These are phyloP conservation scores for Diphasiastrum complanatum DNA, from an alignment of 83 land plant genomes.

Conservation along the genomic window DNA sequence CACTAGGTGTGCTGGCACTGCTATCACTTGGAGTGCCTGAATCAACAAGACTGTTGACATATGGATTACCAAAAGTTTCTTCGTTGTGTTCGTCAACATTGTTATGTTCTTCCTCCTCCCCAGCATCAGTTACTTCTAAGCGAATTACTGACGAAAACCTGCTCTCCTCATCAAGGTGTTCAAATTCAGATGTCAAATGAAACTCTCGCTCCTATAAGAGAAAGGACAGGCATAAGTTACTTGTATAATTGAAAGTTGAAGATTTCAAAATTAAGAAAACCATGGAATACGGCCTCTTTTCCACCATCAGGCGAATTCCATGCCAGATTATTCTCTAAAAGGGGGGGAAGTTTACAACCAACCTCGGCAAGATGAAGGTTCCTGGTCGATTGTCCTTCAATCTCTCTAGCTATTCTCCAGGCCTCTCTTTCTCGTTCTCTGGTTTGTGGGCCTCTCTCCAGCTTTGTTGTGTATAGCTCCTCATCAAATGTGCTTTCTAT, in stretches of 20 bases:
- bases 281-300: background rate
- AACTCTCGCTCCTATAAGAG: slow-evolving; percentile 74
- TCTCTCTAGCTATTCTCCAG: slow-evolving; percentile 74
- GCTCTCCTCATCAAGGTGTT: slow-evolving; percentile 73
- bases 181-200: slow-evolving; percentile 38
- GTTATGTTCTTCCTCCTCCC: slow-evolving; percentile 47
- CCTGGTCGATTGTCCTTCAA: slow-evolving; percentile 63
- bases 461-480: slow-evolving; percentile 91
- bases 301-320: background rate
- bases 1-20: slow-evolving; percentile 24
- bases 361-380: slow-evolving; percentile 95
- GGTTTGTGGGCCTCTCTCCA: slow-evolving; percentile 86
- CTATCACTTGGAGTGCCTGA: slow-evolving; percentile 18
- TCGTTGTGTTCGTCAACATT: slow-evolving; percentile 34
- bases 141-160: slow-evolving; percentile 76
- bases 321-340: background rate
- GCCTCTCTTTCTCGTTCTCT: slow-evolving; percentile 77
- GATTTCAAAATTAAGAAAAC: background rate
- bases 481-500: slow-evolving; percentile 93
- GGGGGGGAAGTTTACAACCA: background rate
- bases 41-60: background rate
- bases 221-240: slow-evolving; percentile 1
- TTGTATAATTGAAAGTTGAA: background rate
- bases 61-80: slow-evolving; percentile 65
- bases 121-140: slow-evolving; percentile 24